These are phyloP conservation scores for Solanum paucissectum DNA, from an alignment of 257 asterid genomes.

Conservation along the genomic window DNA sequence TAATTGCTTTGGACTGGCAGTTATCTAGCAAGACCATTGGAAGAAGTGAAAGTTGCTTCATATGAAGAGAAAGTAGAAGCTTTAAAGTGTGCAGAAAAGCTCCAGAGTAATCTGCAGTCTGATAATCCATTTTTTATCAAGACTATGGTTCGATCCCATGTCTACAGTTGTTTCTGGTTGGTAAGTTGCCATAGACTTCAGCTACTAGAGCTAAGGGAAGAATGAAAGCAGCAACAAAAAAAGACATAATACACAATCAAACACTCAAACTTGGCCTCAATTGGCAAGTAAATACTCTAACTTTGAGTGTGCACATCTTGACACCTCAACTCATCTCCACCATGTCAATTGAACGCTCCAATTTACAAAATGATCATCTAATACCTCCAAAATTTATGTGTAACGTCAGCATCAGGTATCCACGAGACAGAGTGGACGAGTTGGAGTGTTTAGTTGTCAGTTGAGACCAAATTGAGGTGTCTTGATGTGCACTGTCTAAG, in stretches of 20 bases:
- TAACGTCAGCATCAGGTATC: not conserved
- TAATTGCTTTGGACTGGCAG: slow-evolving; percentile 20
- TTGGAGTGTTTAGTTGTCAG: not conserved
- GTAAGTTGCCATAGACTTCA: slow-evolving; percentile 29
- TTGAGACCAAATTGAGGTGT: not conserved
- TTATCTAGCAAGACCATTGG: slow-evolving; percentile 74
- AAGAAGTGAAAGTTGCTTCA: slow-evolving; percentile 65
- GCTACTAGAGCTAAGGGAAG: not conserved
- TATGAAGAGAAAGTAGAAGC: slow-evolving; percentile 51
- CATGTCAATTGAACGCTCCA: not conserved
- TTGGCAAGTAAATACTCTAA: not conserved
- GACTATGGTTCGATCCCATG: slow-evolving; percentile 88
- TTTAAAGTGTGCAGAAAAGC: slow-evolving; percentile 48
- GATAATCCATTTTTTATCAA: slow-evolving; percentile 61
- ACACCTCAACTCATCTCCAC: not conserved
- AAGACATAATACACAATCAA: not conserved
- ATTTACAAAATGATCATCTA: not conserved
- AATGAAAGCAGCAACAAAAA: not conserved
- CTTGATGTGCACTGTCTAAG: not conserved
- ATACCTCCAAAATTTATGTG: not conserved
- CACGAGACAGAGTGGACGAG: not conserved
- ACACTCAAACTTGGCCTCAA: not conserved
- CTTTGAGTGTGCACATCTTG: not conserved
- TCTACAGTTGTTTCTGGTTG: slow-evolving; percentile 95
- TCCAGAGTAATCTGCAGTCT: slow-evolving; percentile 44